Conservation (phyloP, 495 filamentous ascomycete species). For the Penicillium paradoxum region DNA sequence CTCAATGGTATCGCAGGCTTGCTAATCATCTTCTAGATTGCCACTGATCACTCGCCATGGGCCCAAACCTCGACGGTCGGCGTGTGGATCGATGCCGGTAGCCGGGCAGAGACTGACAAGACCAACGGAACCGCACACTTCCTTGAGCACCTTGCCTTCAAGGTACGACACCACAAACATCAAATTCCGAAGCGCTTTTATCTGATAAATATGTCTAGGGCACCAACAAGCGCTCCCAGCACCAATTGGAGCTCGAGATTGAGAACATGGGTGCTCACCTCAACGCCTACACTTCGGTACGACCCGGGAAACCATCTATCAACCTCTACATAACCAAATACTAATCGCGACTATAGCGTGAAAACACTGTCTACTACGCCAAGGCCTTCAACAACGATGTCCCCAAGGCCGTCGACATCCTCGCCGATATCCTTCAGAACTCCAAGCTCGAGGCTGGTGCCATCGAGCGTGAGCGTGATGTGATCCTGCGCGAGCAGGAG, state of each 20-base stretch:
- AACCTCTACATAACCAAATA: constrained; percentile 3
- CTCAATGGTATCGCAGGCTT: constrained; percentile 27
- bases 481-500: constrained; percentile 97
- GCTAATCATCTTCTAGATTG: constrained; percentile 63
- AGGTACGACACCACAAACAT: constrained; percentile 50
- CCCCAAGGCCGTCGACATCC: constrained; percentile 91
- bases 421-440: constrained; percentile 98
- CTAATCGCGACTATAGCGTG: constrained; percentile 60
- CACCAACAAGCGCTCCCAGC: constrained; percentile 85
- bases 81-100: constrained; percentile 98
- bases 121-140: constrained; percentile 99
- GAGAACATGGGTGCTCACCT: constrained; percentile 99
- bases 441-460: constrained; percentile 89
- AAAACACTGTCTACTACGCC: constrained; percentile 99
- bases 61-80: constrained; percentile 98
- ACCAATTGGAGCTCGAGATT: constrained; percentile 97
- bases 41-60: constrained; percentile 96
- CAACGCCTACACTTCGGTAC: constrained; percentile 98
- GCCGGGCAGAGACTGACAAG: constrained; percentile 94
- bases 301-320: constrained; percentile 32
- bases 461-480: constrained; percentile 95
- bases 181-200: constrained; percentile 12
- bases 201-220: constrained; percentile 52
- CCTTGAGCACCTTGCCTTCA: constrained; percentile 99
- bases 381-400: constrained; percentile 98